Evolutionary conservation across 768 basidiomycete genomes (phyloP), one percentile per base, ranked within the genome.

Genomic region (Mycena chlorophos): DNA sequence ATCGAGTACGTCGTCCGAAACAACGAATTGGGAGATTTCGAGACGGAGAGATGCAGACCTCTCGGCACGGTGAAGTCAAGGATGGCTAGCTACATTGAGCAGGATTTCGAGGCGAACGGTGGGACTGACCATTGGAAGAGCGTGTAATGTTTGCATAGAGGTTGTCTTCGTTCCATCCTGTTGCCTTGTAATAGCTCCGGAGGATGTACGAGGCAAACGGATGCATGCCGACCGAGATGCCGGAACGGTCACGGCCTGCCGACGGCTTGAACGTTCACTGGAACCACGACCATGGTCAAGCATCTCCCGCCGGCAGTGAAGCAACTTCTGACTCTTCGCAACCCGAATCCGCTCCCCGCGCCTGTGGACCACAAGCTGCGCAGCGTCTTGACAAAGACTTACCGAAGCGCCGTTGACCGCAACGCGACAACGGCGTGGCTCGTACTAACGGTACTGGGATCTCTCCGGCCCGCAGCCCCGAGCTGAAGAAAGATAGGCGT

Each of bases 141-240:
- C 91, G 84, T 1, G 93, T 97, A 40, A 98, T 65, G 61, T 95
- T 92, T 2, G 89, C 84, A 66, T 92, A 98, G 20, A 96, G 77
- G 65, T 96, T 96, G 71, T 98, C 95, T 68, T 96, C 92, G 64
- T 94, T 94, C 96, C 96, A 98, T 58, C 92, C 91, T 28, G 93
- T 97, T n/a, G 85, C 86, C 61, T 83, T 82, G 77, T 93, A 94
- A 72, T 96, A 98, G 69, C 81, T 87, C 60, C 89, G 87, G 31
- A 98, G 78, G 54, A 98, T 88, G 74, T 93, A 91, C 14, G 89
- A 83, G 34, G 91, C 87, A 65, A 93, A 93, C 5, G 91, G 88
- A 72, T 91, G 88, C 91, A 93, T 91, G 49, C 22, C 40, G 22
- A 20, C 40, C 20, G 40, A 6, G 40, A 19, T 42, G 8, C 25